Conservation (phyloP, 306 rosid species). For the Prosopis cineraria region DNA sequence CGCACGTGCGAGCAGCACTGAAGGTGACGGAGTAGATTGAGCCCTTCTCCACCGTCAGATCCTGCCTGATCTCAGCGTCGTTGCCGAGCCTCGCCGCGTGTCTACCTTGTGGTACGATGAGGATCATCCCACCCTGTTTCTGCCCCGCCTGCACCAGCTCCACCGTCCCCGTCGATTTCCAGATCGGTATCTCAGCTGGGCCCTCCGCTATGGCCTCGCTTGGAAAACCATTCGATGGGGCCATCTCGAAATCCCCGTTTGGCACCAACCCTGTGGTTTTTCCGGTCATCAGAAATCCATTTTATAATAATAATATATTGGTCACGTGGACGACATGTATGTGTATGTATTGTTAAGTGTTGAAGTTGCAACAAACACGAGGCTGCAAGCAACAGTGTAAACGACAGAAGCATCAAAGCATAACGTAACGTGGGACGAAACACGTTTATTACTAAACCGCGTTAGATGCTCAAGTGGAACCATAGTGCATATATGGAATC, state of each 20-base stretch:
- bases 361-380: neutral
- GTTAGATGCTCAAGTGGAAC: too few species aligned
- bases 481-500: too few species aligned
- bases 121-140: conserved; percentile 98
- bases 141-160: conserved; percentile 81
- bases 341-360: too few species aligned
- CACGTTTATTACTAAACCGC: too few species aligned
- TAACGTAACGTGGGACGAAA: too few species aligned
- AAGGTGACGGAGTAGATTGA: conserved; percentile 78
- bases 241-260: conserved; percentile 81
- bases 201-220: conserved; percentile 53
- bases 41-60: conserved; percentile 73
- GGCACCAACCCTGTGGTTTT: conserved; percentile 54
- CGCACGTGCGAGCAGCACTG: conserved; percentile 98
- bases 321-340: too few species aligned
- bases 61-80: conserved; percentile 92
- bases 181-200: conserved; percentile 56
- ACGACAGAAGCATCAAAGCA: neutral
- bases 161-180: conserved; percentile 83
- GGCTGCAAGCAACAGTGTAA: neutral
- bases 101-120: conserved; percentile 85
- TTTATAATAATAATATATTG: too few species aligned
- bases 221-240: conserved; percentile 77
- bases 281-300: neutral
- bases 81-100: conserved; percentile 90